phyloP scores from a whole-genome alignment of 257 asterid genomes.

The Solanum microdontum region DNA sequence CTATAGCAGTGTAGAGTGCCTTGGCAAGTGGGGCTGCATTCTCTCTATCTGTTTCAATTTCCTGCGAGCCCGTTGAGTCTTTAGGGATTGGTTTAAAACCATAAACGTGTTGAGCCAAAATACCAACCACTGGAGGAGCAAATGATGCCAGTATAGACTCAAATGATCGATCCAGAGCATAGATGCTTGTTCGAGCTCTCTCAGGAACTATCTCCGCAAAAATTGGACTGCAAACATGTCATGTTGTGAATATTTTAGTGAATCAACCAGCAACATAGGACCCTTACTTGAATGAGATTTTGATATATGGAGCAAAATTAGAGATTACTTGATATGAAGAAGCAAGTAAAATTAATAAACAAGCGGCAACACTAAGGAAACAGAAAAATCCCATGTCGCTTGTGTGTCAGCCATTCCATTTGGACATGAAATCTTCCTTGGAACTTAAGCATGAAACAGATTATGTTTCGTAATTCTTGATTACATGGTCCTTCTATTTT shows the following conservation, averaged over 20 bases:
- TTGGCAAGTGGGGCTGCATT: conserved; percentile 74
- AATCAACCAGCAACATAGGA: no score
- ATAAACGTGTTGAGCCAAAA: conserved; percentile 49
- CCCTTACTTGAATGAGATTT: no score
- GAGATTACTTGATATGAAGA: no score
- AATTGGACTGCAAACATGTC: not conserved
- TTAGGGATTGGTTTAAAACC: conserved; percentile 51
- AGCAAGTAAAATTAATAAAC: not conserved
- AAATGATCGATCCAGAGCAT: not conserved
- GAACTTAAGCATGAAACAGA: not conserved
- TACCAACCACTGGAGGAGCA: conserved; percentile 77
- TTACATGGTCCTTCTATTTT: not conserved
- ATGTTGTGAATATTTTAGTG: no score
- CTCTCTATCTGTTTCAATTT: conserved; percentile 27
- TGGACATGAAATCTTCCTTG: not conserved
- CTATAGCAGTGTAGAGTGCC: conserved; percentile 84
- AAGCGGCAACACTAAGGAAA: not conserved
- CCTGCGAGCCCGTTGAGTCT: not conserved
- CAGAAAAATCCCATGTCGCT: not conserved
- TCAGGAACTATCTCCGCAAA: not conserved
- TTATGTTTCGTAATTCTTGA: not conserved
- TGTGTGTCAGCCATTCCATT: not conserved
- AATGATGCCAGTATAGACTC: conserved; percentile 76
- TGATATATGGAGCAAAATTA: no score
- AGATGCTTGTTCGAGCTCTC: not conserved